Conservation (phyloP, 345 rosid genomes). For the Aquilaria malaccensis region DNA sequence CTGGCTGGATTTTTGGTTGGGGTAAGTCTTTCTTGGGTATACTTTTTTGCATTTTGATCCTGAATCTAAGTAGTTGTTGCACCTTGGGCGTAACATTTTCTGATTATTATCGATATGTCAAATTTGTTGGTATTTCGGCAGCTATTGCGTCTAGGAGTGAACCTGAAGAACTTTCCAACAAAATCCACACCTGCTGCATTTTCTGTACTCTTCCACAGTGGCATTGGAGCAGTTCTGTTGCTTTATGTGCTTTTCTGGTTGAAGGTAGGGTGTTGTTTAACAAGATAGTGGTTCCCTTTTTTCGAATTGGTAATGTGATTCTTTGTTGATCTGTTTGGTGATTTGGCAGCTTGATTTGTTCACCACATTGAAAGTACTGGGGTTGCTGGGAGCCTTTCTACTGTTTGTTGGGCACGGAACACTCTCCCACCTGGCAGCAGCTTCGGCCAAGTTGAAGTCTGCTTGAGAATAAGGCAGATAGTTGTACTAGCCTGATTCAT, state of each 20-base stretch:
- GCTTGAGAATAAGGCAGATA: constrained; percentile 19
- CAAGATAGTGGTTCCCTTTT: neutral
- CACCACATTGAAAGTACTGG: constrained; percentile 71
- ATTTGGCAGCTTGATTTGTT: constrained; percentile 79
- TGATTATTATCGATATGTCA: neutral
- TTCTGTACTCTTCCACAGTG: constrained; percentile 72
- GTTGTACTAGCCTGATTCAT: neutral
- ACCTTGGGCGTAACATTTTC: neutral
- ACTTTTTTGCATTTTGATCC: neutral
- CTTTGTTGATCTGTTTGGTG: neutral
- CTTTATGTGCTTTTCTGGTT: constrained; percentile 93
- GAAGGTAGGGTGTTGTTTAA: constrained; percentile 42
- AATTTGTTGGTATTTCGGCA: constrained; percentile 23
- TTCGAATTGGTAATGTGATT: neutral
- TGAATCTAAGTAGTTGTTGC: neutral
- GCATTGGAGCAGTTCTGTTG: constrained; percentile 76
- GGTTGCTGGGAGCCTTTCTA: constrained; percentile 74
- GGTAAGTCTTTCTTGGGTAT: constrained; percentile 43
- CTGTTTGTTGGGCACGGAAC: constrained; percentile 80
- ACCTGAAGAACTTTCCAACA: constrained; percentile 83
- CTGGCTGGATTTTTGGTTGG: constrained; percentile 73
- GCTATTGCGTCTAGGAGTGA: constrained; percentile 70
- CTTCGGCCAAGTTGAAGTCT: constrained; percentile 83
- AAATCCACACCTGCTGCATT: constrained; percentile 53
- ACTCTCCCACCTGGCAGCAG: constrained; percentile 73